Evolutionary conservation across 768 basidiomycete species (phyloP), one percentile per base, ranked within the genome.

Genomic region (Termitomyces sp.): DNA sequence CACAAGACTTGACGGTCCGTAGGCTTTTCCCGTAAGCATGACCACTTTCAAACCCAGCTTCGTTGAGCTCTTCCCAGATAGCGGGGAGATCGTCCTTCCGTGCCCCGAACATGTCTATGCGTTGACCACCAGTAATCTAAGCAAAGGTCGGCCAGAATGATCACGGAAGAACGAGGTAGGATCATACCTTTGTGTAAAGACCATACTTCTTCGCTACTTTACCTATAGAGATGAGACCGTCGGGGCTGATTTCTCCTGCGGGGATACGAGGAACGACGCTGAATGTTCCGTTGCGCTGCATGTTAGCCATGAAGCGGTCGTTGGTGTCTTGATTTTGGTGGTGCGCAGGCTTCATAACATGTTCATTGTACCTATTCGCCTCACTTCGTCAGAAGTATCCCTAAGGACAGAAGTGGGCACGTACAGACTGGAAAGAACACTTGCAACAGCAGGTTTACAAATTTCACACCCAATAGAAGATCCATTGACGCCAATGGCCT

Each of bases 1-100:
- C 88, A 63, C 89, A 90, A 0, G 81, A 83, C 70, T 91, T 90
- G 52, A 91, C 87, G 0, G 87, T 88, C n/a, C 88, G 76, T 38
- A 90, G 70, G 10, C 80, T 76, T 63, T 82, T 82, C 59, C 87
- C 88, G 65, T 90, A 90, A 0, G 85, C 89, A 64, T 89, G 87
- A 1, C 88, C 88, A 38, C 84, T 86, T 68, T 90, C 86, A 61
- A 91, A 87, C 8, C 88, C 88, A 4, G 84, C 86, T 5, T 72
- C 69, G 55, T 80, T 74, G 6, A 88, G 79, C 62, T 82, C 80
- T 56, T 82, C 83, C 88, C 76, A 82, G 28, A 89, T 88, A 24
- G 76, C 77, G 0, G 87, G 88, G 11, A 88, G 72, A 62, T 89
- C 87, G 59, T 83, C 79, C 65, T 87, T 87, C 56, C 74, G 74